Percentiles rank a stretch among this genome's conserved stretches.
Conservation (phyloP, 257 asterid species). For the Orobanche coerulescens region DNA sequence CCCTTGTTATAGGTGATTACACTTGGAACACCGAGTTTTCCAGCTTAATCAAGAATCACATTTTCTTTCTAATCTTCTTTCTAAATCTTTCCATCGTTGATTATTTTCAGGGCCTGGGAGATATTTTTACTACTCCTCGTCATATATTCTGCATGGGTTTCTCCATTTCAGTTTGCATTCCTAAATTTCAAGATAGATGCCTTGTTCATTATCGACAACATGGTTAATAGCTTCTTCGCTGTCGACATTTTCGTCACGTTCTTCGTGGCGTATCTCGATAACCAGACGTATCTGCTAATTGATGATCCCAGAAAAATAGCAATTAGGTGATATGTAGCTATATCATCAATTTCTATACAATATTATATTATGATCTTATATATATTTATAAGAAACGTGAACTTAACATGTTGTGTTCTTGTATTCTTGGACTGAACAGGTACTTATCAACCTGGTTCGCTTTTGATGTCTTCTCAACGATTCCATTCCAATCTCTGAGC, state of each 20-base stretch:
- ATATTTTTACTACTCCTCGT: slow-evolving; percentile 56
- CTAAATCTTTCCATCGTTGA: not conserved
- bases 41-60: not conserved
- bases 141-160: slow-evolving; percentile 77
- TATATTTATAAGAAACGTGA: too few relatives aligned
- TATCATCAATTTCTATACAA: not conserved
- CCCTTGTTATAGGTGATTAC: slow-evolving; percentile 53
- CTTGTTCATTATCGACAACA: slow-evolving; percentile 52
- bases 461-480: slow-evolving; percentile 71
- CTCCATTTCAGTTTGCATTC: slow-evolving; percentile 78
- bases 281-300: slow-evolving; percentile 46
- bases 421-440: slow-evolving; percentile 26
- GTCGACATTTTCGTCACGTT: slow-evolving; percentile 67
- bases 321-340: slow-evolving; percentile 32
- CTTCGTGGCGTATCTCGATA: slow-evolving; percentile 70
- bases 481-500: slow-evolving; percentile 60
- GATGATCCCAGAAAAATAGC: slow-evolving; percentile 64
- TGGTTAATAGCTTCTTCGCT: slow-evolving; percentile 67
- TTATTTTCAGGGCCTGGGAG: slow-evolving; percentile 76
- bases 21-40: not conserved
- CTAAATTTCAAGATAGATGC: slow-evolving; percentile 46
- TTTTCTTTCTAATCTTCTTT: not conserved
- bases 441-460: slow-evolving; percentile 69
- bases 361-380: too few relatives aligned
- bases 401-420: not conserved